Evolutionary conservation across 441 rosid genomes (phyloP), one percentile per base, ranked within the genome.

Genomic region (Brassica balearica): DNA sequence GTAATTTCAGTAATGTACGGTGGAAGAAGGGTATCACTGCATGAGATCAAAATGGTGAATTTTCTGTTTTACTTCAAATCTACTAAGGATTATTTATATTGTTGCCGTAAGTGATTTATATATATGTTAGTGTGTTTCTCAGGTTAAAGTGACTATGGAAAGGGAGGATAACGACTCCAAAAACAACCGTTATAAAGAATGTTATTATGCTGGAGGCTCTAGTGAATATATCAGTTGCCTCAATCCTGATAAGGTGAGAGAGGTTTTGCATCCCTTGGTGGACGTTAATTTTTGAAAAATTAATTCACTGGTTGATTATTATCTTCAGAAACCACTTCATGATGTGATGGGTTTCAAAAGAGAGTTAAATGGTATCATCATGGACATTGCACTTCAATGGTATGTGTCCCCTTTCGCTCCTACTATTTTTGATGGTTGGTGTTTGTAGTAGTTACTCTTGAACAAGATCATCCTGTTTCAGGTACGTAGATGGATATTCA

Each of bases 361-460:
- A 81, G 87, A 89, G 84, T 68, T 84, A 17, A 88, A 90, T 66
- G 97, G 93, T 73, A 79, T 83, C 55, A 82, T 84, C 12, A 68
- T 92, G 27, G 95, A 92, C 73, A 78, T 90, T 76, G 94, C 93
- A 66, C 88, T 94, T 32, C 98, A 94, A 73, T 94, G 98, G 98
- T 22, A 22, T 22, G 25, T 22, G 25, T 22, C 25, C 25, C 25
- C 25, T 22, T 22, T 1, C 25, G 2, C 25, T 22, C 25, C 25
- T 22, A 22, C 25, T 22, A 22, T 22, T 22, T 22, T 22, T 22
- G 19, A 22, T 22, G 23, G 23, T 22, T 22, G 23, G 23, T 22
- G 23, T 22, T 22, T 22, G 23, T 22, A 22, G 23, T 22, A 22
- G 23, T 22, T 22, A 22, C 23, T 22, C 19, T 22, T 22, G 25